Conservation (phyloP, 2,329 filamentous ascomycete species). For the Ascochyta rabiei region DNA sequence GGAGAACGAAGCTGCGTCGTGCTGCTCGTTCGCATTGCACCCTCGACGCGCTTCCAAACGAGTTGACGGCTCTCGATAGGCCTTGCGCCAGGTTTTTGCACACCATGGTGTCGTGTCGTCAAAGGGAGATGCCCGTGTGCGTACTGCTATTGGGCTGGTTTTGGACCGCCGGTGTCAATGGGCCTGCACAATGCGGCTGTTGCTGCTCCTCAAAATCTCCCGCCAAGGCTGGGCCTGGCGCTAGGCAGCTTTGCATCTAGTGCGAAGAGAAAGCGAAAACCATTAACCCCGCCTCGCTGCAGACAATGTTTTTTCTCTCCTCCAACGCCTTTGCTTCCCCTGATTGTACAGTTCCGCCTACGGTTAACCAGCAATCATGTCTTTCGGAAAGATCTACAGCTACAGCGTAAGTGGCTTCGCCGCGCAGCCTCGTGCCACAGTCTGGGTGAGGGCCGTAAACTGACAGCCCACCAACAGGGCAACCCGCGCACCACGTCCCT, state of each 20-base stretch:
- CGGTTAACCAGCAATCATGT: constrained; percentile 67
- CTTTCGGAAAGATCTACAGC: constrained; percentile 98
- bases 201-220: constrained; percentile 4
- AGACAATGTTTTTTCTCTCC: constrained; percentile 36
- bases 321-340: constrained; percentile 29
- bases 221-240: constrained; percentile 10
- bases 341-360: constrained; percentile 39
- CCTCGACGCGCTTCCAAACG: constrained; percentile 26
- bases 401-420: constrained; percentile 60
- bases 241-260: constrained; percentile 1
- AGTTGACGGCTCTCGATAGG: constrained; percentile 36
- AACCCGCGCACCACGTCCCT: constrained; percentile 91
- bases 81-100: constrained; percentile 39
- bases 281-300: constrained; percentile 33
- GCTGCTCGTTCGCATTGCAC: constrained; percentile 32
- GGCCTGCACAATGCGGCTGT: constrained; percentile 2
- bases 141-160: background rate
- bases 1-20: constrained; percentile 25
- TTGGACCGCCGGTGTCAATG: constrained; percentile 14
- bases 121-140: constrained; percentile 13
- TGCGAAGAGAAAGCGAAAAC: constrained; percentile 29
- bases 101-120: constrained; percentile 32
- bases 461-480: constrained; percentile 60
- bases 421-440: background rate
- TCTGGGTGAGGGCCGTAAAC: constrained; percentile 6